Conservation (phyloP, 2,329 filamentous ascomycete species). For the Penicillium griseofulvum region DNA sequence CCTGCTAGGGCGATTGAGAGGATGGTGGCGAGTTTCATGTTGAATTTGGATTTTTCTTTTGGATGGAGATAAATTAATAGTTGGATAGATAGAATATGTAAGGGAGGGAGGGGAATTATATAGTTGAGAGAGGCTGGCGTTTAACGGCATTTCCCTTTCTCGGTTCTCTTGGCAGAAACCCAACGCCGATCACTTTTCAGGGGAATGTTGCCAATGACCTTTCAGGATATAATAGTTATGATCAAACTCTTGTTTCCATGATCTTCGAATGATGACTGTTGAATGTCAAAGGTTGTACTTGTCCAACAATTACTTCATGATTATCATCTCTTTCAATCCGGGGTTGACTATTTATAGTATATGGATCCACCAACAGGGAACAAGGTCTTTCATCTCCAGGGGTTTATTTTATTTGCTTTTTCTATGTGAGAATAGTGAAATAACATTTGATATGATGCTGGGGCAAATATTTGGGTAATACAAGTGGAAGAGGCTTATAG, state of each 20-base stretch:
- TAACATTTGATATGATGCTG: neutral
- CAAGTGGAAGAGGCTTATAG: constrained; percentile 1
- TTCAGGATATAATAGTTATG: neutral
- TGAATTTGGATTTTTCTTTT: neutral
- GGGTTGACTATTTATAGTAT: constrained; percentile 9
- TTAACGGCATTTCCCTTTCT: neutral
- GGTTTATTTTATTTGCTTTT: neutral
- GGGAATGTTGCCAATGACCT: neutral
- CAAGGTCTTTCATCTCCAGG: neutral
- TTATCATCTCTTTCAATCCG: constrained; percentile 7
- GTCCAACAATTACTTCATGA: neutral
- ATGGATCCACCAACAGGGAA: neutral
- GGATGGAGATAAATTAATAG: neutral
- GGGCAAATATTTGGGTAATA: neutral
- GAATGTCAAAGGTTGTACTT: too few relatives aligned
- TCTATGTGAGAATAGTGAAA: neutral
- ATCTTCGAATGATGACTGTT: neutral
- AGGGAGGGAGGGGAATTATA: constrained; percentile 4
- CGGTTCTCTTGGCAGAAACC: neutral
- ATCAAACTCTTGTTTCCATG: neutral
- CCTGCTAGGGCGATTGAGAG: constrained; percentile 27
- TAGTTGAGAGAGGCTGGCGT: constrained; percentile 5
- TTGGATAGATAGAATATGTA: neutral
- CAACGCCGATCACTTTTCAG: constrained; percentile 7
- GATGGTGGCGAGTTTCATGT: constrained; percentile 31